Percentiles rank a stretch among this genome's conserved stretches.
Conservation (phyloP, 2,329 filamentous ascomycete species). For the Rhynchosporium agropyri region DNA sequence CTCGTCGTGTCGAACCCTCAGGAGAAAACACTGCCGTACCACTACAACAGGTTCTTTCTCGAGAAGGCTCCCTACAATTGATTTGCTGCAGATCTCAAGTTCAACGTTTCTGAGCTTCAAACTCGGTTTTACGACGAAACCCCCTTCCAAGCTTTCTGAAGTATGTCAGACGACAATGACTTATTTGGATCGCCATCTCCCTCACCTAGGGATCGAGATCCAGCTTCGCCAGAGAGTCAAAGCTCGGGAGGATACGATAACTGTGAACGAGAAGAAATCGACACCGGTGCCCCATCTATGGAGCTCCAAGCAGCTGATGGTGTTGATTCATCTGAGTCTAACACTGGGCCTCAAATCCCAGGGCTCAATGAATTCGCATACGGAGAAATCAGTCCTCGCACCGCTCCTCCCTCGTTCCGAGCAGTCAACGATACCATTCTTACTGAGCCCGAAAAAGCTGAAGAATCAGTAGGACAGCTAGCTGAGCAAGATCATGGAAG, state of each 20-base stretch:
- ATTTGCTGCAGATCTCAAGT: not conserved
- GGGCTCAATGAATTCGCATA: not conserved
- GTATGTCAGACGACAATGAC: not conserved
- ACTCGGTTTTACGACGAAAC: no score
- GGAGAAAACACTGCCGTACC: not conserved
- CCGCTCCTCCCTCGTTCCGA: not conserved
- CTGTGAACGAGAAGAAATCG: not conserved
- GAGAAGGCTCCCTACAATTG: not conserved
- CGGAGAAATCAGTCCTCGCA: not conserved
- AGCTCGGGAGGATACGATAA: not conserved
- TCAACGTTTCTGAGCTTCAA: no score
- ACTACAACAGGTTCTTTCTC: not conserved
- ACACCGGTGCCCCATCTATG: not conserved
- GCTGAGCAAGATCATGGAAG: no score
- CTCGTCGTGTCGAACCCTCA: not conserved
- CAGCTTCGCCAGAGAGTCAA: not conserved
- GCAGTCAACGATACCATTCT: not conserved
- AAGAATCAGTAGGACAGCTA: no score
- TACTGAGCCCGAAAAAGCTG: not conserved
- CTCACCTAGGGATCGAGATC: not conserved
- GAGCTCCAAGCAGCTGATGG: no score
- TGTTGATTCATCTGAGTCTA: no score
- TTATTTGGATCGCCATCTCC: not conserved
- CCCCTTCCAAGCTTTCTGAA: no score
- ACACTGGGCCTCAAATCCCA: no score